Evolutionary conservation across 2,329 filamentous ascomycete species (phyloP).

Genomic region (Aureobasidium namibiae): DNA sequence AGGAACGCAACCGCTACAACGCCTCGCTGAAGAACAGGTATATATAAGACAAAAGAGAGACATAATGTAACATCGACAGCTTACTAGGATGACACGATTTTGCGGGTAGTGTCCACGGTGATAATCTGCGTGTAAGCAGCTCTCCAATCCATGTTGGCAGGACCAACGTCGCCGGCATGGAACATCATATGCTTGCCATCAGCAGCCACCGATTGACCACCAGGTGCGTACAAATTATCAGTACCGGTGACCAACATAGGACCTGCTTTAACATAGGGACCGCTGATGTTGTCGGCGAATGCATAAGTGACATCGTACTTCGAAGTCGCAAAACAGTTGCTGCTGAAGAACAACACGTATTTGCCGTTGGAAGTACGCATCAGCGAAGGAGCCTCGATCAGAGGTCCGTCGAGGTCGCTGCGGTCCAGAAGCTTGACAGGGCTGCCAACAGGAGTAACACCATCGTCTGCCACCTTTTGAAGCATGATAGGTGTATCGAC

Average conservation of each 20-base stretch:
- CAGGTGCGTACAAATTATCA: constrained; percentile 17
- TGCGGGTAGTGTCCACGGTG: not conserved
- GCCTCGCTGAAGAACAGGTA: not conserved
- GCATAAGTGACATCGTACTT: constrained; percentile 24
- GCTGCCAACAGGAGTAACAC: constrained; percentile 19
- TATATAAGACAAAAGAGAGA: constrained; percentile 4
- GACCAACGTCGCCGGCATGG: constrained; percentile 17
- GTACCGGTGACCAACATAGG: constrained; percentile 15
- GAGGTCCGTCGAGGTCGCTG: constrained; percentile 19
- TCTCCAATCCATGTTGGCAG: constrained; percentile 6
- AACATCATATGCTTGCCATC: constrained; percentile 19
- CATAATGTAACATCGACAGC: not conserved
- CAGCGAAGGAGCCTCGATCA: constrained; percentile 23
- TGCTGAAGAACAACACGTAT: constrained; percentile 27
- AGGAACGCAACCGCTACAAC: not conserved
- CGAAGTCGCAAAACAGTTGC: constrained; percentile 23
- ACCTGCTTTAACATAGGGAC: constrained; percentile 16
- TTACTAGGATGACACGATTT: constrained; percentile 10
- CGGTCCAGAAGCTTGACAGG: constrained; percentile 20
- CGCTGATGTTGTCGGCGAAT: constrained; percentile 13
- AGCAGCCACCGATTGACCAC: constrained; percentile 16
- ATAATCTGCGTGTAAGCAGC: constrained; percentile 8
- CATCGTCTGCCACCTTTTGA: constrained; percentile 20
- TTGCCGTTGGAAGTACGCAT: constrained; percentile 19
- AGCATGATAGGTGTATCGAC: constrained; percentile 22